Percentiles rank a stretch among this genome's conserved stretches.
Conservation (phyloP, 202 grass and related monocot species). For the Schoenoplectus tabernaemontani region DNA sequence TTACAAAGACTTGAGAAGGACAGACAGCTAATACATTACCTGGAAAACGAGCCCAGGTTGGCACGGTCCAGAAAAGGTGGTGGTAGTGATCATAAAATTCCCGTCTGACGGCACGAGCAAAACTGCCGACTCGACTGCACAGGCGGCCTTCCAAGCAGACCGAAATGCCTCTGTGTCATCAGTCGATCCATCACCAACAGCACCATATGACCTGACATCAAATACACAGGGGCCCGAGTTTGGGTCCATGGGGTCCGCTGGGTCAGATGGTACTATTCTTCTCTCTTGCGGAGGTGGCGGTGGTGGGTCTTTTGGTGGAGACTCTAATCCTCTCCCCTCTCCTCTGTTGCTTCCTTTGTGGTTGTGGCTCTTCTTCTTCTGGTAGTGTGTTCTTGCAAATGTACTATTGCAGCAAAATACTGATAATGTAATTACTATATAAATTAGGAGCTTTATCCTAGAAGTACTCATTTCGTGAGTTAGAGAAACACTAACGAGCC, state of each 20-base stretch:
- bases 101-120: slow-evolving; percentile 67
- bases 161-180: slow-evolving; percentile 80
- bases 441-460: slow-evolving; percentile 10
- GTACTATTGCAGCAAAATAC: slow-evolving; percentile 15
- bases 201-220: slow-evolving; percentile 67
- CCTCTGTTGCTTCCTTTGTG: slow-evolving; percentile 13
- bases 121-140: slow-evolving; percentile 44
- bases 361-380: slow-evolving; percentile 34
- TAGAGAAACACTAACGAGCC: background rate
- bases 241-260: slow-evolving; percentile 19
- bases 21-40: slow-evolving; percentile 26
- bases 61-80: slow-evolving; percentile 79
- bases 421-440: slow-evolving; percentile 27
- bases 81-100: slow-evolving; percentile 65
- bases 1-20: background rate
- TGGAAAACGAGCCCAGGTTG: slow-evolving; percentile 72
- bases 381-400: slow-evolving; percentile 51
- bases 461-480: slow-evolving; percentile 30
- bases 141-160: slow-evolving; percentile 58
- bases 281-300: background rate
- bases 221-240: slow-evolving; percentile 45
- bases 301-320: background rate
- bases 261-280: slow-evolving; percentile 32
- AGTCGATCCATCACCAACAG: slow-evolving; percentile 41
- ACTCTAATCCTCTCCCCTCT: too few species aligned